phyloP scores from a whole-genome alignment of 1,284 basidiomycete species.

The Cystobasidium slooffiae region DNA sequence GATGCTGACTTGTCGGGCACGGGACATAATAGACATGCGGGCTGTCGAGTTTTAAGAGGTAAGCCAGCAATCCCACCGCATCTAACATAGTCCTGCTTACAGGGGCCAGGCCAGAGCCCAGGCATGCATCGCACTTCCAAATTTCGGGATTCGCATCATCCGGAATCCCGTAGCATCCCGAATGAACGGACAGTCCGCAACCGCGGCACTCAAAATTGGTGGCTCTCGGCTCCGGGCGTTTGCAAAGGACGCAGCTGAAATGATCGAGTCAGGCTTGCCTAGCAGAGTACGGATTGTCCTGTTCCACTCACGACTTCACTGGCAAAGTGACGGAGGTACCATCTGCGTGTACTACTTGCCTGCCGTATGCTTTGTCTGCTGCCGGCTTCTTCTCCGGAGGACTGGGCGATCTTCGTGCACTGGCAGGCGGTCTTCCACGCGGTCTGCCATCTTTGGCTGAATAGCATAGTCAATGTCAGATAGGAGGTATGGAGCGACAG shows the following conservation, averaged over 20 bases:
- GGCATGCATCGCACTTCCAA: conserved; percentile 49
- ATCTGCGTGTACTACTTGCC: conserved; percentile 4
- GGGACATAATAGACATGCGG: no score
- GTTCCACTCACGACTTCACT: conserved; percentile 19
- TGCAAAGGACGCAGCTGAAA: conserved; percentile 48
- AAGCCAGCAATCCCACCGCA: no score
- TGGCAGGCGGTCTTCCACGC: background rate
- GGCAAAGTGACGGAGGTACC: background rate
- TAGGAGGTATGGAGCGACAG: background rate
- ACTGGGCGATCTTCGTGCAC: background rate
- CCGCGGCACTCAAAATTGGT: conserved; percentile 48
- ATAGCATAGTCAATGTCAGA: background rate
- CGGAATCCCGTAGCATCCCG: conserved; percentile 50
- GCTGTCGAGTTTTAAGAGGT: no score
- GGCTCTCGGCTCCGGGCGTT: conserved; percentile 49
- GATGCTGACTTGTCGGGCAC: background rate
- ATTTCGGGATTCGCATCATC: conserved; percentile 44
- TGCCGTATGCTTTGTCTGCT: conserved; percentile 1
- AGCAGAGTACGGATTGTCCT: background rate
- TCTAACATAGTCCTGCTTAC: no score
- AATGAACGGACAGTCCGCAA: conserved; percentile 49
- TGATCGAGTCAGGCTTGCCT: background rate
- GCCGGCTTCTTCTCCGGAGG: background rate
- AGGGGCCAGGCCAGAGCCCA: no score
- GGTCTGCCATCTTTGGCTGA: conserved; percentile 28